A percentile compares a stretch with the other conserved stretches of the same genome.
phyloP scores from a whole-genome alignment of 2,329 filamentous ascomycete genomes.

The Piedraia hortae region DNA sequence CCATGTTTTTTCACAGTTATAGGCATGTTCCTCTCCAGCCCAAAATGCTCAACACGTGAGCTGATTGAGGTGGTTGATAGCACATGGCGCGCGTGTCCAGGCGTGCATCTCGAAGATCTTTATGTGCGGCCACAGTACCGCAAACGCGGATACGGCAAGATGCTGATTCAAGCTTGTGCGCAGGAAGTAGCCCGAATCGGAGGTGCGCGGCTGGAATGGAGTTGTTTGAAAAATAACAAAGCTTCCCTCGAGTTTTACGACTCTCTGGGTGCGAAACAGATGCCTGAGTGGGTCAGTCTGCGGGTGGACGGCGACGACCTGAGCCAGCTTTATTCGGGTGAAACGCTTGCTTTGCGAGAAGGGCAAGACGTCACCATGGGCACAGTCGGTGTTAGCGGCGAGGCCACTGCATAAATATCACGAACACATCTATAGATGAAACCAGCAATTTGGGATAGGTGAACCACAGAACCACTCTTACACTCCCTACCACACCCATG shows the following conservation, averaged over 20 bases:
- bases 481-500: too few relatives aligned
- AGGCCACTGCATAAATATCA: too few relatives aligned
- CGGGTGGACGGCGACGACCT: constrained; percentile 41
- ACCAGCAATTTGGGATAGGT: too few relatives aligned
- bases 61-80: too few relatives aligned
- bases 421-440: too few relatives aligned
- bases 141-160: constrained; percentile 52
- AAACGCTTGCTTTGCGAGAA: constrained; percentile 1
- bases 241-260: constrained; percentile 69
- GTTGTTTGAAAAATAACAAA: constrained; percentile 77
- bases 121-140: constrained; percentile 47
- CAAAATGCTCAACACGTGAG: too few relatives aligned
- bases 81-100: constrained; percentile 67
- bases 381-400: too few relatives aligned
- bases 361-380: too few relatives aligned
- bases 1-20: constrained; percentile 87
- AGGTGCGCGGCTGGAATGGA: constrained; percentile 65
- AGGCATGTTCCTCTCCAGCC: background rate
- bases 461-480: too few relatives aligned
- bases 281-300: constrained; percentile 50
- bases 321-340: constrained; percentile 25
- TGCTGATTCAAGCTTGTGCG: constrained; percentile 49
- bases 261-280: constrained; percentile 30
- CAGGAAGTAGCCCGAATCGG: constrained; percentile 44
- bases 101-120: constrained; percentile 86